A percentile compares a stretch with the other conserved stretches of the same genome.
Conservation (phyloP, 352 stramenopile genomes). For the Phytophthora aleatoria region DNA sequence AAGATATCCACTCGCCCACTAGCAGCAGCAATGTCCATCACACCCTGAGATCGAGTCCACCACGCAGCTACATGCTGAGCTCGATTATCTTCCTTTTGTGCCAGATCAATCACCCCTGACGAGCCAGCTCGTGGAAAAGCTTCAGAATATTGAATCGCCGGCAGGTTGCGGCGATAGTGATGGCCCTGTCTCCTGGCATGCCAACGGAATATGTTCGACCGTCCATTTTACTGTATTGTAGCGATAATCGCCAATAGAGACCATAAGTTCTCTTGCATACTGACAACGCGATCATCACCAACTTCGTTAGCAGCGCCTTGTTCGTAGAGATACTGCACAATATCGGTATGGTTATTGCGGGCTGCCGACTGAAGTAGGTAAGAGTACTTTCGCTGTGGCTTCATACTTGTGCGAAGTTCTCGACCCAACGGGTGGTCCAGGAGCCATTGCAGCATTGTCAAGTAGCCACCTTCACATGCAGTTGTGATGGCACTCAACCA, state of each 20-base stretch:
- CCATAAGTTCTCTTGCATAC: background rate
- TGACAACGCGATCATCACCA: background rate
- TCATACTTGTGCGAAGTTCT: slow-evolving; percentile 2
- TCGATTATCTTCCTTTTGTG: background rate
- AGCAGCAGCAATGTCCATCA: background rate
- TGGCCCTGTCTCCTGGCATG: background rate
- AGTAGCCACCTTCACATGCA: slow-evolving; percentile 2
- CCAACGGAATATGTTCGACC: slow-evolving; percentile 1
- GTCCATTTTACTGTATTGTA: slow-evolving; percentile 5
- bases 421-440: slow-evolving; percentile 8
- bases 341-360: background rate
- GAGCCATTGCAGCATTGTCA: slow-evolving; percentile 12
- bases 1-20: background rate
- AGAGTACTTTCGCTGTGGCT: background rate
- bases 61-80: background rate
- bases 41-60: background rate
- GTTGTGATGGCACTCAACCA: slow-evolving; percentile 1
- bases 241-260: slow-evolving; percentile 1
- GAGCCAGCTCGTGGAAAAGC: background rate
- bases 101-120: background rate
- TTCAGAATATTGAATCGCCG: background rate
- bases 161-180: background rate
- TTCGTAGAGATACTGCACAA: slow-evolving; percentile 8
- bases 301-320: slow-evolving; percentile 1
- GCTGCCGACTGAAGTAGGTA: too few relatives aligned